phyloP scores from a whole-genome alignment of 805 yeast genomes.

The Lachancea fermentati region DNA sequence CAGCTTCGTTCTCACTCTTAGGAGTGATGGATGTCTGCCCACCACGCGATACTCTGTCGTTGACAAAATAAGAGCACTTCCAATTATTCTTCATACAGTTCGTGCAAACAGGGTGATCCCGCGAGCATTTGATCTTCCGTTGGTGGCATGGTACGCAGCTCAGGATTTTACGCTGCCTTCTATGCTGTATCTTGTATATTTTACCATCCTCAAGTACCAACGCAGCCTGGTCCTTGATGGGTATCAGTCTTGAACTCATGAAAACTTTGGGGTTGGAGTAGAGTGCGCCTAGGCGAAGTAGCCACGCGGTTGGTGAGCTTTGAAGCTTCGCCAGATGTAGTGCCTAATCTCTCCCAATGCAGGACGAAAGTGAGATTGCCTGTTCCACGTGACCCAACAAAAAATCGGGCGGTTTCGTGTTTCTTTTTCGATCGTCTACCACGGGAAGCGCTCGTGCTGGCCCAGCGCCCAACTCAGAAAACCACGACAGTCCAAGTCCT shows the following conservation, averaged over 20 bases:
- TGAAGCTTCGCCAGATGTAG: too few relatives aligned
- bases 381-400: too few relatives aligned
- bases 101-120: conserved; percentile 47
- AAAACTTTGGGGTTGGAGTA: neutral
- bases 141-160: conserved; percentile 56
- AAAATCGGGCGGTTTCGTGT: too few relatives aligned
- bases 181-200: conserved; percentile 54
- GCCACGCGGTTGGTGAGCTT: neutral
- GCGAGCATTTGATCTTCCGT: conserved; percentile 50
- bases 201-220: conserved; percentile 44
- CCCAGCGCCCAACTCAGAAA: too few relatives aligned
- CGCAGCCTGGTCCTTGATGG: conserved; percentile 33
- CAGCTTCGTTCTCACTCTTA: conserved; percentile 15
- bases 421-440: too few relatives aligned
- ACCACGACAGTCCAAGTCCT: too few relatives aligned
- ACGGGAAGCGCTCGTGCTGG: too few relatives aligned
- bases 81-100: conserved; percentile 43
- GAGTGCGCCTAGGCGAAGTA: neutral
- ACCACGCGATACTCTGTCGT: conserved; percentile 44
- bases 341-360: neutral
- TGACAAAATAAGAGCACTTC: conserved; percentile 51
- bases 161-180: conserved; percentile 53
- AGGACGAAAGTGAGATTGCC: too few relatives aligned
- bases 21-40: conserved; percentile 23
- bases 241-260: conserved; percentile 19